Base-by-base conservation (phyloP, 1,284 basidiomycete species). In the Ustilago tritici region DNA sequence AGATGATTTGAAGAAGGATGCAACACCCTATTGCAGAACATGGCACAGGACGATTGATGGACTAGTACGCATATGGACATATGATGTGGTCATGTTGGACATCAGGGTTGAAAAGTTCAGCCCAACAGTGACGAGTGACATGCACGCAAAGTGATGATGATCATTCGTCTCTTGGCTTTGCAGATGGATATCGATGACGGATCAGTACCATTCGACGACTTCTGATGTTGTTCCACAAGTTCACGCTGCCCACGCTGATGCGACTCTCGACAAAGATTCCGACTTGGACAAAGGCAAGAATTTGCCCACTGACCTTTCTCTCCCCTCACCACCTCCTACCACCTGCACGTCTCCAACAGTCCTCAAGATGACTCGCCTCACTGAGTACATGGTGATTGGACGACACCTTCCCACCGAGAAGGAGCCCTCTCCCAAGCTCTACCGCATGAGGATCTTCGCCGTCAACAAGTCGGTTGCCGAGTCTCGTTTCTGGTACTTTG, bases 401-500 rank as follows among this genome's bases (percentile, higher is more conserved):
- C 94, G 96, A 87, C 95, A 96, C 88, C 90, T 98, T 86, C 96
- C 96, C 86, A 95, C 95, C 69, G 94, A 95, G 89, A 88, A 91
- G 81, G 94, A 98, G 83, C 93, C 94, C 69, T 93, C 91, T 79
- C 96, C 96, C 80, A 98, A 98, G 90, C 93, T 95, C 88, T 98
- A 94, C 91, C 93, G 97, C 86, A 99, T 99, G 96, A 93, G 96
- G 88, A 98, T 99, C 88, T 99, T 99, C 87, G 96, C 97, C 79
- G 93, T 94, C 83, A 99, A 99, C 88, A 95, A 97, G 83, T 89
- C 98, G 81, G 94, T 99, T 84, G 97, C 97, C 86, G 98, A 99
- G 91, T 97, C 94, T 71, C 93, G 96, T 78, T 99, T 97, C 93
- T 99, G 97, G 96, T 99, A 98, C 90, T 99, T 97, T 91, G 91